phyloP scores from a whole-genome alignment of 1,284 basidiomycete species.

The Inonotus hispidus region DNA sequence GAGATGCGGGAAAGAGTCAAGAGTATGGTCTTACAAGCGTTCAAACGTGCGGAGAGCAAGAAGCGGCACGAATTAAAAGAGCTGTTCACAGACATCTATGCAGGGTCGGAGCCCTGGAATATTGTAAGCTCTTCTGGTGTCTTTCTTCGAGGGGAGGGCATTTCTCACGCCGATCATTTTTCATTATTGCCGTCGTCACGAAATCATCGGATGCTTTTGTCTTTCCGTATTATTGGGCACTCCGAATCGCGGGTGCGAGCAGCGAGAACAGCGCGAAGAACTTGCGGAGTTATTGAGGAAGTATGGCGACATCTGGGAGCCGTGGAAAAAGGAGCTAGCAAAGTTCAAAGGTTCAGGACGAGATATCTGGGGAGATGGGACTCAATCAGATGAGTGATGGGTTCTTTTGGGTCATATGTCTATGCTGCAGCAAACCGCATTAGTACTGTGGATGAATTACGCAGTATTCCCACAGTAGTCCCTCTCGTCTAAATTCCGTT shows the following conservation, averaged over 20 bases:
- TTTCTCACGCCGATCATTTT: constrained; percentile 2
- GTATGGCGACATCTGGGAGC: constrained; percentile 79
- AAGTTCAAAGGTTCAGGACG: constrained; percentile 78
- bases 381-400: not conserved
- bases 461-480: not conserved
- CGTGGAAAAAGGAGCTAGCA: constrained; percentile 77
- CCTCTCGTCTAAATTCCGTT: not conserved
- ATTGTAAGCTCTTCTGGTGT: constrained; percentile 53
- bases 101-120: constrained; percentile 80
- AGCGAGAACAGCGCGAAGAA: constrained; percentile 85
- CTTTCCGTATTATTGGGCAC: not conserved
- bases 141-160: not conserved
- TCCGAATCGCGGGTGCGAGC: constrained; percentile 9
- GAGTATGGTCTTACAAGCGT: constrained; percentile 70
- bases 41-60: constrained; percentile 72
- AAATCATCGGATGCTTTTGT: constrained; percentile 3
- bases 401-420: not conserved
- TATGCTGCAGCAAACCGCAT: not conserved
- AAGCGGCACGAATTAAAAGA: constrained; percentile 68
- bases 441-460: not conserved
- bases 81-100: constrained; percentile 87
- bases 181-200: not conserved
- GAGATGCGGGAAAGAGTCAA: constrained; percentile 66
- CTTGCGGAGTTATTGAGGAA: constrained; percentile 71
- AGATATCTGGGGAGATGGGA: constrained; percentile 39